A percentile compares a stretch with the other conserved stretches of the same genome.
phyloP scores from a whole-genome alignment of 257 asterid species.

The Datura wrightii region DNA sequence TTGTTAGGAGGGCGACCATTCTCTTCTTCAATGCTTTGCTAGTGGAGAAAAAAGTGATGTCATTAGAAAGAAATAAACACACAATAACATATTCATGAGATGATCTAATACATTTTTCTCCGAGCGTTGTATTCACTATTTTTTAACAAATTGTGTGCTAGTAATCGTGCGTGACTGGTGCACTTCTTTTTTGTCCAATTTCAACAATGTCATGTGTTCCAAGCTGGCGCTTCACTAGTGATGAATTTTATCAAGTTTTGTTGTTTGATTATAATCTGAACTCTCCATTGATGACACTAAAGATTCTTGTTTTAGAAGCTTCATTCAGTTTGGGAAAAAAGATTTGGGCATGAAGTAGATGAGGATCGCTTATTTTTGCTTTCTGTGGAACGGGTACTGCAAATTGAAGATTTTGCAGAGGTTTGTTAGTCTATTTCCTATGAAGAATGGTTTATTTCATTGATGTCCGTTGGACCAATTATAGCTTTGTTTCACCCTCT shows the following conservation, averaged over 20 bases:
- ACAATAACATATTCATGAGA: background rate
- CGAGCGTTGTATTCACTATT: background rate
- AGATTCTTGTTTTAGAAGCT: constrained; percentile 54
- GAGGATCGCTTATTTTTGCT: constrained; percentile 64
- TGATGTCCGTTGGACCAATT: background rate
- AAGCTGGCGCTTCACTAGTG: background rate
- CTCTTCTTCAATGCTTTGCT: background rate
- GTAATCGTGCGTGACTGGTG: background rate
- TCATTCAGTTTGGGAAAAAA: constrained; percentile 64
- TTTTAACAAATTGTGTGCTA: background rate
- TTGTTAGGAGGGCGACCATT: background rate
- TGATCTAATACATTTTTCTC: background rate
- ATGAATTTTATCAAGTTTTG: constrained; percentile 21
- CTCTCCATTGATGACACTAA: constrained; percentile 15
- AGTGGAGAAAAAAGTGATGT: background rate
- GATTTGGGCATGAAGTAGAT: constrained; percentile 70
- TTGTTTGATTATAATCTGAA: constrained; percentile 5
- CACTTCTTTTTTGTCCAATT: background rate
- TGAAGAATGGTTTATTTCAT: constrained; percentile 30
- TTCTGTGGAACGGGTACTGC: constrained; percentile 78
- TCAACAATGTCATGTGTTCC: background rate
- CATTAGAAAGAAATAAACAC: background rate
- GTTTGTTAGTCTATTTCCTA: constrained; percentile 47
- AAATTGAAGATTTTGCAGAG: constrained; percentile 89
- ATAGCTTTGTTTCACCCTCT: background rate